phyloP scores from a whole-genome alignment of 192 early-diverging fungal genomes.

The Podila epicladia region DNA sequence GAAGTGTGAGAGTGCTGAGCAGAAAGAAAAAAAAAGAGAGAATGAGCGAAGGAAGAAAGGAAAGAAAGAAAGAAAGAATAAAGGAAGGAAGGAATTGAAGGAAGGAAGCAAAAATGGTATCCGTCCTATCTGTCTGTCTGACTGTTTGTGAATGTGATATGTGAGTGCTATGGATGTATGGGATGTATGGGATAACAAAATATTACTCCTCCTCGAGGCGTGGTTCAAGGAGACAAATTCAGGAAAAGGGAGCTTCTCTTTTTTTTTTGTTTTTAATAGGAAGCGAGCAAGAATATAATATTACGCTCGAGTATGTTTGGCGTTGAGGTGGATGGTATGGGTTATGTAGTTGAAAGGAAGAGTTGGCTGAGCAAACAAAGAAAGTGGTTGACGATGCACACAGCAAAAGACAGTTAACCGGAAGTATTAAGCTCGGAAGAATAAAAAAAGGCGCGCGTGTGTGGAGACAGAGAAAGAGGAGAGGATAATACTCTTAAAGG shows the following conservation, averaged over 20 bases:
- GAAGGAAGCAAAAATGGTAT: constrained; percentile 3
- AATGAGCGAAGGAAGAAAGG: not conserved
- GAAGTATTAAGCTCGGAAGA: not conserved
- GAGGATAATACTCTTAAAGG: not conserved
- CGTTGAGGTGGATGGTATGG: not conserved
- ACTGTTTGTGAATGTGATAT: no score
- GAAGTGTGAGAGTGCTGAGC: not conserved
- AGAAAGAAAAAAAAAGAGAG: not conserved
- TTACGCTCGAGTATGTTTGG: no score
- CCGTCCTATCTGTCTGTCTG: no score
- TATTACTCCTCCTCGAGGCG: not conserved
- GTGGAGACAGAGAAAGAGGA: not conserved
- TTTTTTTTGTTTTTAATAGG: no score
- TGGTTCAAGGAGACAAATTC: no score
- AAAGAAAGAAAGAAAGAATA: not conserved
- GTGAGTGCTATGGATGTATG: no score
- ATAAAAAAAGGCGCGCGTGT: not conserved
- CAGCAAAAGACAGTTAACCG: not conserved
- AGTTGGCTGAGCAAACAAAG: not conserved
- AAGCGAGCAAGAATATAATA: no score
- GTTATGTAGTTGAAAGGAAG: not conserved
- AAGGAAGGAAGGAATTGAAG: constrained; percentile 3
- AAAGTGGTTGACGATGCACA: not conserved
- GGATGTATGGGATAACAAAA: no score
- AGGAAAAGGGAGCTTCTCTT: not conserved